phyloP scores from a whole-genome alignment of 345 rosid genomes.

The Hibiscus tridactylites region DNA sequence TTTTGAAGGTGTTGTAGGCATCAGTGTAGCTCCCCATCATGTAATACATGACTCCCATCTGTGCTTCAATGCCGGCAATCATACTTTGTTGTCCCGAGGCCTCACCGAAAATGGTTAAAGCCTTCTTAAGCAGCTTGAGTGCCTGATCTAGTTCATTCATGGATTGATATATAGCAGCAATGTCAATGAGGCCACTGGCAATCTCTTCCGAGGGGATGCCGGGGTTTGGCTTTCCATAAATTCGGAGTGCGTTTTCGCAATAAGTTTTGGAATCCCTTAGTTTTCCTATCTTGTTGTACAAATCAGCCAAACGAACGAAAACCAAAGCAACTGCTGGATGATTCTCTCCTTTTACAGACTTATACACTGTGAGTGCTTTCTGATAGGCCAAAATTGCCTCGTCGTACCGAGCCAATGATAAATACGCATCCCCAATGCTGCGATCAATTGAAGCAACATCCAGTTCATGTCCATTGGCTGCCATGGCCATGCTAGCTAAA shows the following conservation, averaged over 20 bases:
- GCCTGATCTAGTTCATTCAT: slow-evolving; percentile 63
- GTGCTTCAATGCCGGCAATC: slow-evolving; percentile 84
- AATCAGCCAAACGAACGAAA: slow-evolving; percentile 78
- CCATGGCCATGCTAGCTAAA: slow-evolving; percentile 82
- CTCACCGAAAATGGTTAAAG: slow-evolving; percentile 45
- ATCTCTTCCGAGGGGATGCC: slow-evolving; percentile 64
- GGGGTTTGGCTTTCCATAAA: slow-evolving; percentile 48
- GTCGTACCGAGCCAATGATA: slow-evolving; percentile 74
- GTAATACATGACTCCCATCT: slow-evolving; percentile 81
- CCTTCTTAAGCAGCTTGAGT: slow-evolving; percentile 60
- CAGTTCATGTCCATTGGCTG: slow-evolving; percentile 47
- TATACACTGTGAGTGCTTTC: slow-evolving; percentile 71
- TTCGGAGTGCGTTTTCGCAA: slow-evolving; percentile 75
- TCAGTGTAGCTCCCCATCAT: slow-evolving; percentile 77
- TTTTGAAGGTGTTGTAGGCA: slow-evolving; percentile 57
- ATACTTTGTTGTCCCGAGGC: slow-evolving; percentile 69
- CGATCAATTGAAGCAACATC: slow-evolving; percentile 83
- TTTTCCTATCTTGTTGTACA: slow-evolving; percentile 75
- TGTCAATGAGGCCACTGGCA: slow-evolving; percentile 70
- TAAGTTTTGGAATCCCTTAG: slow-evolving; percentile 68
- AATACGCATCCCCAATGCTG: slow-evolving; percentile 85
- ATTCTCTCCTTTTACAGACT: slow-evolving; percentile 67
- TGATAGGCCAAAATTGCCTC: slow-evolving; percentile 84
- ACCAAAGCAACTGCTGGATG: slow-evolving; percentile 81
- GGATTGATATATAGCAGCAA: slow-evolving; percentile 79